These are phyloP conservation scores for Blepharisma japonicum DNA, from an alignment of 73 alveolate genomes.

Conservation along the genomic window DNA sequence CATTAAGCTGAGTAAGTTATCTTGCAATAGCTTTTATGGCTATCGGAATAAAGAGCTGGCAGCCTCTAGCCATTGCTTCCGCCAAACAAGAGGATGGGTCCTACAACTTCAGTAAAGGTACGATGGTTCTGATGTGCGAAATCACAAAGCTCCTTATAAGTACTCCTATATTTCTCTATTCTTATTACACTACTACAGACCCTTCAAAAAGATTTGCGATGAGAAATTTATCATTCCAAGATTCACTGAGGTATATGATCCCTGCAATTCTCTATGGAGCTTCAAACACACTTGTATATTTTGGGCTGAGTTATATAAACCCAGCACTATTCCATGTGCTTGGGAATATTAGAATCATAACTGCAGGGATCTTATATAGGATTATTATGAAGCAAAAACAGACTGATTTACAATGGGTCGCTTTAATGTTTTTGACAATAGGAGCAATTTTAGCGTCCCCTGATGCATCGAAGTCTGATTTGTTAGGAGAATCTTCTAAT, in stretches of 20 bases:
- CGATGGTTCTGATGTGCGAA: slow-evolving; percentile 1
- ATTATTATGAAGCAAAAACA: not conserved
- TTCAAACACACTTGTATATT: not conserved
- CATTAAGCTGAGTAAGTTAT: too few relatives aligned
- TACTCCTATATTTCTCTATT: not conserved
- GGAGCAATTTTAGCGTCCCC: slow-evolving; percentile 23
- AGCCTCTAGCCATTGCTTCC: slow-evolving; percentile 18
- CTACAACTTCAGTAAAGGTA: slow-evolving; percentile 3
- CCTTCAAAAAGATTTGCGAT: not conserved
- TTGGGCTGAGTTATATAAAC: not conserved
- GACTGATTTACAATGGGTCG: slow-evolving; percentile 9
- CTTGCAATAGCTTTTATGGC: not conserved
- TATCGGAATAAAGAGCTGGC: slow-evolving; percentile 3
- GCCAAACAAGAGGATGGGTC: slow-evolving; percentile 8
- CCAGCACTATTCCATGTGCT: slow-evolving; percentile 25
- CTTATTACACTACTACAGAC: not conserved
- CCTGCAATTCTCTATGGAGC: slow-evolving; percentile 15
- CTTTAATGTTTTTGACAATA: slow-evolving; percentile 5
- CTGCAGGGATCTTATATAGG: slow-evolving; percentile 22
- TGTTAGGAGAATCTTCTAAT: not conserved
- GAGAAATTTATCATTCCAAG: not conserved
- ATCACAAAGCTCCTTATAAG: not conserved
- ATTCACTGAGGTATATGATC: not conserved
- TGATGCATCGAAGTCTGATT: not conserved
- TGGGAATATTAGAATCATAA: slow-evolving; percentile 4